Evolutionary conservation across 2,329 filamentous ascomycete genomes (phyloP).

Genomic region (Apiospora aurea): DNA sequence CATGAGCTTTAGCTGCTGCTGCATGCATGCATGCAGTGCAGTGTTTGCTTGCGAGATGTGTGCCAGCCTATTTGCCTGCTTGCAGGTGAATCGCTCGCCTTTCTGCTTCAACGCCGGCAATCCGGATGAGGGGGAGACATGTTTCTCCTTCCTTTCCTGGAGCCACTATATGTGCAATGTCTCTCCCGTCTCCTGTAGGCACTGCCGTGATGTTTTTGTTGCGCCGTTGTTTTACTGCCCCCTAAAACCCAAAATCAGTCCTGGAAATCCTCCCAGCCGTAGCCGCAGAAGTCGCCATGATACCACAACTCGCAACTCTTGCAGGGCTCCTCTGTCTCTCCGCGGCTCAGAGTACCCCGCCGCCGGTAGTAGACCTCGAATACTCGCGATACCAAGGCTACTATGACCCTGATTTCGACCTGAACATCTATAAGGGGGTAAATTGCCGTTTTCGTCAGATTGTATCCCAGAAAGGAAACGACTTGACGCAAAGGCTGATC

Average conservation of each 20-base stretch:
- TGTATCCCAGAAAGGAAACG: not conserved
- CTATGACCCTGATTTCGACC: conserved; percentile 44
- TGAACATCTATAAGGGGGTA: conserved; percentile 57
- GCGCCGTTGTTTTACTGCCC: not conserved
- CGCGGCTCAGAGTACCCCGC: not conserved
- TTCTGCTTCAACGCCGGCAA: not conserved
- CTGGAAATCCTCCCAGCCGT: not conserved
- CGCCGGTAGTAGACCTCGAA: conserved; percentile 48
- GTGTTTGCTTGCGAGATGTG: not conserved
- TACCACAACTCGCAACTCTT: not conserved
- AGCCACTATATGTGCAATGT: not conserved
- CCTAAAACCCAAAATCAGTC: not conserved
- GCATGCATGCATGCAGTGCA: conserved; percentile 4
- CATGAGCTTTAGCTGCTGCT: conserved; percentile 16
- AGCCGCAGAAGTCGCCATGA: not conserved
- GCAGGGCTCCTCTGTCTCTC: conserved; percentile 6
- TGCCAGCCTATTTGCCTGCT: not conserved
- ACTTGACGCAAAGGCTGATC: not conserved
- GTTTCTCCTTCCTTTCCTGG: not conserved
- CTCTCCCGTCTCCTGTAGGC: not conserved
- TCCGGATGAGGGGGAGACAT: conserved; percentile 6
- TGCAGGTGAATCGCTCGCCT: not conserved
- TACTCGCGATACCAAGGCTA: conserved; percentile 55
- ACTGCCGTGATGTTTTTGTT: not conserved
- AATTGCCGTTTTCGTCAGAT: conserved; percentile 23